phyloP scores from a whole-genome alignment of 352 stramenopile species.

The Lagenidium sp. region DNA sequence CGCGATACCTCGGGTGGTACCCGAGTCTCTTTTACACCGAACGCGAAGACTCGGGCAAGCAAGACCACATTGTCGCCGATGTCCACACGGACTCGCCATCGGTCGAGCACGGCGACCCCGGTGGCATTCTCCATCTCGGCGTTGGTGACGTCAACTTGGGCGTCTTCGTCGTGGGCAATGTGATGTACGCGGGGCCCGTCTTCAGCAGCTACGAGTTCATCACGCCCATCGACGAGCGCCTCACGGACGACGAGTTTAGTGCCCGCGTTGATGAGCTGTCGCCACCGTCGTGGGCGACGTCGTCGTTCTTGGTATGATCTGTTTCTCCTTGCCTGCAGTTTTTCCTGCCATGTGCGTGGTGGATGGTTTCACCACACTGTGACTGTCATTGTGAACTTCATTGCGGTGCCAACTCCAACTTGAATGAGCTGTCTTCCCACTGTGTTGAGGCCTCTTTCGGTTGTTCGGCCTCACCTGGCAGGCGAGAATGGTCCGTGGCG shows the following conservation, averaged over 20 bases:
- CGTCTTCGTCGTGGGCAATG: conserved; percentile 19
- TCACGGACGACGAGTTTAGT: conserved; percentile 19
- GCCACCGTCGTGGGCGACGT: too few species aligned
- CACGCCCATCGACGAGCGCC: conserved; percentile 16
- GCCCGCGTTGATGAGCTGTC: too few species aligned
- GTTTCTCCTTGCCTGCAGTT: too few species aligned
- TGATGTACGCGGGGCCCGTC: conserved; percentile 24
- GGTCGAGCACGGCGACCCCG: conserved; percentile 17
- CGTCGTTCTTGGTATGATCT: too few species aligned
- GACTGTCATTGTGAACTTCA: too few species aligned
- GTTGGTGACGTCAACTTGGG: conserved; percentile 18
- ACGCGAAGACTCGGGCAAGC: conserved; percentile 18
- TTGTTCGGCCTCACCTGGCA: too few species aligned
- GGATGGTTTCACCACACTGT: too few species aligned
- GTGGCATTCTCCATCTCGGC: conserved; percentile 19
- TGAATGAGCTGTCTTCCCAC: too few species aligned
- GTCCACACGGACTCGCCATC: conserved; percentile 23
- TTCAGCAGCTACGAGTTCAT: conserved; percentile 32
- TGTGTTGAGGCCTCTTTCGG: too few species aligned
- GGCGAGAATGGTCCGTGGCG: too few species aligned
- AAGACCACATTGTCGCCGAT: conserved; percentile 20
- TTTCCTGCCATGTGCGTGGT: too few species aligned
- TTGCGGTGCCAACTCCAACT: too few species aligned
- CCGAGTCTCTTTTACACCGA: conserved; percentile 19
- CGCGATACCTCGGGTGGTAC: conserved; percentile 21